Percentiles rank a stretch among this genome's conserved stretches.
These are phyloP conservation scores for Mycena metata DNA, from an alignment of 768 basidiomycete species.

Conservation along the genomic window DNA sequence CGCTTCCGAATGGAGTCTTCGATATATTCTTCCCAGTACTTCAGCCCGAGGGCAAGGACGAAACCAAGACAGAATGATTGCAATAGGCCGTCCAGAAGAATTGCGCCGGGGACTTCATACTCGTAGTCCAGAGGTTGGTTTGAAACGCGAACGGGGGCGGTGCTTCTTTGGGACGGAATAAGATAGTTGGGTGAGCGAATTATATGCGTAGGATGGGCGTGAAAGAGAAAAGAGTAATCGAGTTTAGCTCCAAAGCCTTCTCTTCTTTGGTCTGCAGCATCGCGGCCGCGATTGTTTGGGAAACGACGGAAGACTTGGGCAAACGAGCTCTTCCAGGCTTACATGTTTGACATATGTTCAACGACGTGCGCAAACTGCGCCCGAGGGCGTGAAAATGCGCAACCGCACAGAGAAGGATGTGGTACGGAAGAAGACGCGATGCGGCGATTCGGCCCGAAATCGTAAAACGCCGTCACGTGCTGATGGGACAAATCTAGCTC, in stretches of 20 bases:
- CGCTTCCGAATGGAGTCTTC: conserved; percentile 61
- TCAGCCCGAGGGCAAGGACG: conserved; percentile 54
- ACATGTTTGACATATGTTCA: conserved; percentile 21
- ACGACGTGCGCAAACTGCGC: not conserved
- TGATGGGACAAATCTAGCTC: too few species aligned
- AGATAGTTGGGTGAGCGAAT: not conserved
- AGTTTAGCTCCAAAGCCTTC: not conserved
- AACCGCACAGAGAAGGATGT: too few species aligned
- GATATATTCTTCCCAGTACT: conserved; percentile 57
- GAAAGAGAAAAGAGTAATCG: not conserved
- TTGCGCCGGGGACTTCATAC: conserved; percentile 52
- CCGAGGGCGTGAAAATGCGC: too few species aligned
- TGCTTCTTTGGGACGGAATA: not conserved
- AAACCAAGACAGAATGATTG: conserved; percentile 64
- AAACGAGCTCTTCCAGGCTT: conserved; percentile 7
- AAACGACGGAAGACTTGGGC: not conserved
- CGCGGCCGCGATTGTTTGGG: too few species aligned
- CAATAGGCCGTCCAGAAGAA: conserved; percentile 60
- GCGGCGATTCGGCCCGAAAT: too few species aligned
- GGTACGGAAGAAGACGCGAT: too few species aligned
- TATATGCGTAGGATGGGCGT: too few species aligned
- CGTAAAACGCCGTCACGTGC: too few species aligned
- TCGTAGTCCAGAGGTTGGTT: conserved; percentile 46
- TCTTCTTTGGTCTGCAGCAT: too few species aligned
- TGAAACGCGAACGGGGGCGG: conserved; percentile 7